These are phyloP conservation scores for Paramyrothecium roridum DNA, from an alignment of 2,329 filamentous ascomycete genomes.

Conservation along the genomic window DNA sequence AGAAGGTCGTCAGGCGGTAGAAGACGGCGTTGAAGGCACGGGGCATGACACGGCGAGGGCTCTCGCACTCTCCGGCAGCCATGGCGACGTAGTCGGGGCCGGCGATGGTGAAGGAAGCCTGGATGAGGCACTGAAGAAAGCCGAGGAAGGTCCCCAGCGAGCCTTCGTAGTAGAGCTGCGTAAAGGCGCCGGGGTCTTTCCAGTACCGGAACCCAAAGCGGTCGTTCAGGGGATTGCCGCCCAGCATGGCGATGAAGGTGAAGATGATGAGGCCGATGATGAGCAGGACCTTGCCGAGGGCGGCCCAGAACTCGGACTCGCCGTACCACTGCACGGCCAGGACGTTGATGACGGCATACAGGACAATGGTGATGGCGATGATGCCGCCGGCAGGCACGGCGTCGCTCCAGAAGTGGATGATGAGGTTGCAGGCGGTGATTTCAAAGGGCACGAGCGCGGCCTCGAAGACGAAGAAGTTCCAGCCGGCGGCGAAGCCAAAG, in stretches of 20 bases:
- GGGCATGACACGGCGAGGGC: constrained; percentile 67
- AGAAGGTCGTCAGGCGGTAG: constrained; percentile 73
- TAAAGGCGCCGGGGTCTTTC: constrained; percentile 67
- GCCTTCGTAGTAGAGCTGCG: constrained; percentile 61
- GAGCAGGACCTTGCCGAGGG: constrained; percentile 68
- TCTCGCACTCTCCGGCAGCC: constrained; percentile 69
- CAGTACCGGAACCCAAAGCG: constrained; percentile 69
- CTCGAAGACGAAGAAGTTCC: constrained; percentile 73
- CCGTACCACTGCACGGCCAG: constrained; percentile 73
- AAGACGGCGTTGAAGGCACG: constrained; percentile 77
- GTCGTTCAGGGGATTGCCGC: constrained; percentile 72
- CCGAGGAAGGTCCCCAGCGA: constrained; percentile 70
- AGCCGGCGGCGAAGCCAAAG: constrained; percentile 69
- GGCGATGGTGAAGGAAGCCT: constrained; percentile 65
- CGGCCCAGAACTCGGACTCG: constrained; percentile 73
- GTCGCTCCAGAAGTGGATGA: constrained; percentile 62
- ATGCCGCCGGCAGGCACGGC: constrained; percentile 56
- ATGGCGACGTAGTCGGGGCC: constrained; percentile 67
- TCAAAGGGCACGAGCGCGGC: constrained; percentile 67
- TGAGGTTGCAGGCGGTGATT: constrained; percentile 61
- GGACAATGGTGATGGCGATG: constrained; percentile 49
- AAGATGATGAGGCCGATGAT: constrained; percentile 70
- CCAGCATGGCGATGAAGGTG: constrained; percentile 80
- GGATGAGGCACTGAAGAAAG: constrained; percentile 72
- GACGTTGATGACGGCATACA: constrained; percentile 60